Base-by-base conservation (phyloP, 805 yeast species). In the Saccharomycopsis malanga region DNA sequence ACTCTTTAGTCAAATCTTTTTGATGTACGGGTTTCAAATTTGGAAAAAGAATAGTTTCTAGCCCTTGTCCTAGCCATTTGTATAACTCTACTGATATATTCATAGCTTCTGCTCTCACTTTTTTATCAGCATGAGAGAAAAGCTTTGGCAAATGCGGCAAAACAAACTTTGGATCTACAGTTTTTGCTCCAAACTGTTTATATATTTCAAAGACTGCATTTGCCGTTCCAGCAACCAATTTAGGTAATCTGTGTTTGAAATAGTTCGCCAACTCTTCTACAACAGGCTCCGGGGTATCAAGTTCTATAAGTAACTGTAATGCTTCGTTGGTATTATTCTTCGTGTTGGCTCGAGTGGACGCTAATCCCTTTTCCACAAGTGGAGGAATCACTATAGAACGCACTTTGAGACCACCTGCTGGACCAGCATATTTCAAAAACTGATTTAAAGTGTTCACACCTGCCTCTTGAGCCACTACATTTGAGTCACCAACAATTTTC, bases 21-120 rank as follows among this genome's bases (percentile, higher is more conserved):
- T 87, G 91, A 62, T 91, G 98, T 18, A 88, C 87, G 0, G 96
- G 95, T 61, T 91, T 93, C 64, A 93, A 71, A 23, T 78, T 79
- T 2, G 82, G 75, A 46, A 87, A 75, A 34, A 87, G 64, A 0
- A 80, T 60, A 14, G 72, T 70, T 44, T 79, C 79, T 35, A 87
- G 65, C 0, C 77, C 62, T 18, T 66, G 74, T 2, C 94, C 93
- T 60, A 83, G 72, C 83, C 93, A 85, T 48, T 77, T 76, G 61
- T 80, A 79, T 23, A 89, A 59, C 46, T 79, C 84, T 3, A 86
- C 77, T 0, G 88, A 70, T 53, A 91, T 68, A 37, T 71, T 69
- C 4, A 81, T 72, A 2, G 96, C 77, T 59, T 85, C 95, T 1
- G 79, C 75, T 58, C 98, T 76, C 5, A 93, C 96, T 46, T 77